A percentile compares a stretch with the other conserved stretches of the same genome.
Evolutionary conservation across 768 basidiomycete genomes (phyloP).

Genomic region (Pisolithus sp.): DNA sequence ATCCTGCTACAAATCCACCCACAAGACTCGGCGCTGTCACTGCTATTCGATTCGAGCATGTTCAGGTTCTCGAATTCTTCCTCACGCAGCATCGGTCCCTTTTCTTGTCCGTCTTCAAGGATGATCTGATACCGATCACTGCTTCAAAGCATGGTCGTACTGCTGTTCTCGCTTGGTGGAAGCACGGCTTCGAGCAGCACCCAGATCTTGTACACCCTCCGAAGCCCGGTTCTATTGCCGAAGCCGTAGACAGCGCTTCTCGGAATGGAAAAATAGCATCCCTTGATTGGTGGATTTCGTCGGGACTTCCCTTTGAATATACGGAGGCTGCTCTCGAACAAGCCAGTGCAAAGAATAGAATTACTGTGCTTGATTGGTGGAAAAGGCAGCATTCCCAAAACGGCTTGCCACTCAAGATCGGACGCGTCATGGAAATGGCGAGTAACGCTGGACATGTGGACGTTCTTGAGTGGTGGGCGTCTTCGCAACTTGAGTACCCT

Average conservation of each 20-base stretch:
- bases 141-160: constrained; percentile 73
- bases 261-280: constrained; percentile 67
- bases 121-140: constrained; percentile 67
- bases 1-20: constrained; percentile 50
- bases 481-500: constrained; percentile 69
- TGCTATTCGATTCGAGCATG: constrained; percentile 68
- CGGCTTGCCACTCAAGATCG: constrained; percentile 66
- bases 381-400: constrained; percentile 45
- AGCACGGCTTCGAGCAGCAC: constrained; percentile 53
- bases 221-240: constrained; percentile 46
- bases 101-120: constrained; percentile 59
- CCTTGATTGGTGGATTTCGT: constrained; percentile 76
- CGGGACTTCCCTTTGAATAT: constrained; percentile 62
- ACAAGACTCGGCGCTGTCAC: constrained; percentile 64
- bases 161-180: constrained; percentile 78
- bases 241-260: constrained; percentile 76
- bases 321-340: constrained; percentile 75
- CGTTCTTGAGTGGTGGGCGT: constrained; percentile 82
- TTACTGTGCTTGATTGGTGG: constrained; percentile 84
- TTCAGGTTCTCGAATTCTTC: constrained; percentile 69
- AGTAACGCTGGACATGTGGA: constrained; percentile 70
- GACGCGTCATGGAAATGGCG: constrained; percentile 81
- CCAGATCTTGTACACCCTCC: constrained; percentile 55
- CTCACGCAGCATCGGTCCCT: constrained; percentile 56
- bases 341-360: constrained; percentile 71